Base-by-base conservation (phyloP, 2,329 filamentous ascomycete species). In the Zymoseptoria passerinii region DNA sequence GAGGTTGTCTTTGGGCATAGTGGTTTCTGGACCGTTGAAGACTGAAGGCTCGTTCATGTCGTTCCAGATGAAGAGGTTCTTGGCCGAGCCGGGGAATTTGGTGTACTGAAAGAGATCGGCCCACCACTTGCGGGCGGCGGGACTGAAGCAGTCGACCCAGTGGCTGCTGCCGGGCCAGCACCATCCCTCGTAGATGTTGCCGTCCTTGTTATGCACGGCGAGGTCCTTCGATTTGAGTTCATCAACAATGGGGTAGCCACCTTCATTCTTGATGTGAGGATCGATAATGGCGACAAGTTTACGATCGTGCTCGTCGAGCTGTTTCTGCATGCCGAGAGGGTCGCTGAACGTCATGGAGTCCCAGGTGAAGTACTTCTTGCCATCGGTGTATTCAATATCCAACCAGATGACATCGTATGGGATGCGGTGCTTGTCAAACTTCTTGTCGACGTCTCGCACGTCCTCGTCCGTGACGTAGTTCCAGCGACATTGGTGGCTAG, bases 31-130 rank as follows among this genome's bases (percentile, higher is more conserved):
- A 0, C 94, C 94, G 72, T 97, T 97, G 79, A 99, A 99, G 1
- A 99, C 94, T 0, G 94, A 97, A 0, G 94, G 94, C 77, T 99
- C 94, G 71, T 96, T 97, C 94, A 99, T 99, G 73, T 99, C 94
- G 73, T 99, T 99, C 94, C 94, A 99, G 68, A 99, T 84, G 74
- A 90, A 96, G 0, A 90, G 87, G 73, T 97, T 99, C 63, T 86
- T 80, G 67, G 87, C 81, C 1, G 90, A 90, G 52, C 91, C 92
- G 73, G 90, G 89, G 81, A 96, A 99, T 48, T 77, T 82, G 71
- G 90, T 85, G 65, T 95, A 97, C 68, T 88, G 87, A 81, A 95
- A 97, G 9, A 97, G 81, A 2, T 80, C 77, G 66, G 85, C 88
- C 92, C 94, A 99, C 94, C 94, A 99, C 61, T 88, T 84, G 56